Evolutionary conservation across 2,329 filamentous ascomycete genomes (phyloP), one percentile per base, ranked within the genome.

Genomic region (Aspergillus ibericus): DNA sequence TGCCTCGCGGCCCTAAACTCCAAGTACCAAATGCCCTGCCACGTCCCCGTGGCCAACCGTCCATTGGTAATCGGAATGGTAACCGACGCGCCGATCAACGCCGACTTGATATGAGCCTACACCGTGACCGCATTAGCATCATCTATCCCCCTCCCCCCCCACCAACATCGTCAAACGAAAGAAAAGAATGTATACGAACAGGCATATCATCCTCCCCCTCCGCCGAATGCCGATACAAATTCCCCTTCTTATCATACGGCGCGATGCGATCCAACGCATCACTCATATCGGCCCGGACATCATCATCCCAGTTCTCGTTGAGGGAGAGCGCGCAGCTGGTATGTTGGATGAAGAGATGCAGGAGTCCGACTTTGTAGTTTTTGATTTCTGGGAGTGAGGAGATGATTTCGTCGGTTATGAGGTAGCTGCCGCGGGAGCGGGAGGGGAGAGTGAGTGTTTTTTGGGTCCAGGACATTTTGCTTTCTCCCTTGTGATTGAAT

Each of bases 201-300:
- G 95, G 95, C 92, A 98, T 97, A 77, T 98, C 95, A 79, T 99
- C 95, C 53, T 75, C 72, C 2, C 95, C 95, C 81, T 96, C 95
- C 0, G 89, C 93, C 69, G 85, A 86, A 78, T 99, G 95, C 44
- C 91, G 81, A 77, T 98, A 99, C 47, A 98, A 75, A 8, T 85
- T 82, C 3, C 89, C 88, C 71, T 88, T 88, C 22, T 82, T 84
- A 56, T 96, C 93, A 70, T 91, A 90, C 0, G 93, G 92, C 42
- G 89, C 95, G 69, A 99, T 90, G 46, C 92, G 83, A 76, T 99
- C 93, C 65, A 99, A 81, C 48, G 93, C 92, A 79, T 97, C 92
- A 71, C 86, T 92, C 93, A 98, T 96, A 76, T 99, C 92, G 40
- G 84, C 84, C 59, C 92, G 85, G n/a, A 99, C 95, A 77, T 96